A percentile compares a stretch with the other conserved stretches of the same genome.
phyloP scores from a whole-genome alignment of 2,329 filamentous ascomycete genomes.

The Fragosphaeria purpurea region DNA sequence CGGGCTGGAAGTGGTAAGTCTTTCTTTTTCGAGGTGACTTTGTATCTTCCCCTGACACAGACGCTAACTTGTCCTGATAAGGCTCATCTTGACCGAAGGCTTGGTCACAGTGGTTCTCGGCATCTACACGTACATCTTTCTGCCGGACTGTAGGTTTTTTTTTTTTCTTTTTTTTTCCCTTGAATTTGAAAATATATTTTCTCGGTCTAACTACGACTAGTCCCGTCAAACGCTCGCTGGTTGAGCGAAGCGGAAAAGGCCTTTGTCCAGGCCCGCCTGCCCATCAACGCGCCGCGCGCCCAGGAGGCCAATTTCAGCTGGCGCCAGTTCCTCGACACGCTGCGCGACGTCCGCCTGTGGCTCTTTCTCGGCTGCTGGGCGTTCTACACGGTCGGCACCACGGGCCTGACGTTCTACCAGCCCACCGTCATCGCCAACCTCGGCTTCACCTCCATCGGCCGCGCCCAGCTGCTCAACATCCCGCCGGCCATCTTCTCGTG shows the following conservation, averaged over 20 bases:
- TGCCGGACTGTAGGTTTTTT: conserved; percentile 37
- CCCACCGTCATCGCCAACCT: conserved; percentile 26
- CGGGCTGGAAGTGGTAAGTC: conserved; percentile 23
- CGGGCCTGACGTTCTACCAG: conserved; percentile 32
- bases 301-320: conserved; percentile 29
- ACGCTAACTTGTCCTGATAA: background rate
- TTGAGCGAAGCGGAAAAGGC: conserved; percentile 34
- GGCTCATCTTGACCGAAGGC: conserved; percentile 32
- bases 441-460: conserved; percentile 24
- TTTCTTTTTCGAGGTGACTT: too few species aligned
- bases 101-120: conserved; percentile 35
- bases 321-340: conserved; percentile 25
- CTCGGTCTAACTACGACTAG: conserved; percentile 19
- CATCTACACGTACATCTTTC: conserved; percentile 37
- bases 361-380: conserved; percentile 37
- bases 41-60: background rate
- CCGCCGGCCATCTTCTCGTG: conserved; percentile 8
- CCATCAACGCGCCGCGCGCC: conserved; percentile 30
- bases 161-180: background rate
- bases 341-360: conserved; percentile 32
- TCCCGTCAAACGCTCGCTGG: conserved; percentile 33
- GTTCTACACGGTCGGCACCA: conserved; percentile 34
- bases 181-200: too few species aligned
- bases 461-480: conserved; percentile 36
- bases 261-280: conserved; percentile 25